Base-by-base conservation (phyloP, 1,139 yeast genomes). In the Entelexis sorbosivorans region DNA sequence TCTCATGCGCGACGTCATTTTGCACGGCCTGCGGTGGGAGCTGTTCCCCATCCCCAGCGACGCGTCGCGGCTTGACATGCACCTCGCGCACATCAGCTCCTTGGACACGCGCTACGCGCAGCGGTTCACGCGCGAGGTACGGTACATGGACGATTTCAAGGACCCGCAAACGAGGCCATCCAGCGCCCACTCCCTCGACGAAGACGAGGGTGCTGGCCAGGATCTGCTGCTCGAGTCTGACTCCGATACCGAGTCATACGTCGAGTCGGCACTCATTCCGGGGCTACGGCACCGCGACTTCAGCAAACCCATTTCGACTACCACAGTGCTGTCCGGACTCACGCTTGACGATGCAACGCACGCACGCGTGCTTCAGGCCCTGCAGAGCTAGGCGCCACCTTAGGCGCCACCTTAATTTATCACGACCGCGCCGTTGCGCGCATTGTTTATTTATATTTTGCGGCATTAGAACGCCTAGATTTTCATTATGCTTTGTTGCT, bases 181-280 rank as follows among this genome's bases (percentile, higher is more conserved):
- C 44, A 22, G 22, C 31, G 8, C 49, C 14, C 48, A 46, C 19
- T 19, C 24, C 16, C 38, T 38, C 40, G 53, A 49, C 11, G 52
- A 49, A 7, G 48, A 28, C 8, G 48, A 50, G 2, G 49, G 42
- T 5, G 54, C 49, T 13, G 47, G 31, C 8, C 52, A 49, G 11
- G 57, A 52, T 35, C 38, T 49, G n/a, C n/a, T 33, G 9, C 20
- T 16, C 22, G 46, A 43, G 31, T 32, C 36, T 9, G 46, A 43
- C 26, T 50, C 52, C 7, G 35, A 35, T 7, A 56, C 54, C 24
- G 59, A 56, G 29, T 52, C 60, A 14, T 52, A 53, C 38, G 60
- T 57, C 5, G 57, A 54, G 36, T 56, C 59, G 2, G 54, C 60
- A 11, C 44, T 58, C 33, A 52, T 57, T 9, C 59, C 60, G 1